These are phyloP conservation scores for Pyricularia pennisetigena DNA, from an alignment of 2,329 filamentous ascomycete species.

Conservation along the genomic window DNA sequence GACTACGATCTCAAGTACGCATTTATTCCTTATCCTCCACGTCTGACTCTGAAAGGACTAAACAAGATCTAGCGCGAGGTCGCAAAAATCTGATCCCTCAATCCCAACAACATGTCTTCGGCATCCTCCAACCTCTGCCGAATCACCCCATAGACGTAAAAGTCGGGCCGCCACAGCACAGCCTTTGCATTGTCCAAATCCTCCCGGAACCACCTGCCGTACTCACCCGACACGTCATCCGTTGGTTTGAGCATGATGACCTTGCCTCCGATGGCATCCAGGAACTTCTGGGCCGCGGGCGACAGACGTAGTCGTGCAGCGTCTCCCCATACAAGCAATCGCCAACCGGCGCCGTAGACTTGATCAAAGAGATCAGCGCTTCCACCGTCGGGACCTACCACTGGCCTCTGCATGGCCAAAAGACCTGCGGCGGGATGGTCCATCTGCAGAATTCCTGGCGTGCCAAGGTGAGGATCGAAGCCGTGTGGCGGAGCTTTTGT, in stretches of 20 bases:
- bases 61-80: not conserved
- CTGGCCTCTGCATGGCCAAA: not conserved
- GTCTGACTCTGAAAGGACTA: too few relatives aligned
- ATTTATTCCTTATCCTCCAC: too few relatives aligned
- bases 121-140: not conserved
- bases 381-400: not conserved
- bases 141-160: not conserved
- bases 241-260: not conserved
- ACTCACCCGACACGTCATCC: not conserved
- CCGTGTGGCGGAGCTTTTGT: not conserved
- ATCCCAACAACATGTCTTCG: not conserved
- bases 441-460: not conserved
- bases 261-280: not conserved
- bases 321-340: not conserved
- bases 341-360: not conserved
- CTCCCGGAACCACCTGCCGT: not conserved
- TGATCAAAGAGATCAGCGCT: not conserved
- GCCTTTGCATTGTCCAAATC: not conserved
- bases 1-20: too few relatives aligned
- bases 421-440: not conserved
- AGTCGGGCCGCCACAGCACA: not conserved
- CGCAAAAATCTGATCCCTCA: not conserved
- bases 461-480: not conserved
- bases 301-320: not conserved
- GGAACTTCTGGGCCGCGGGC: not conserved